Percentiles rank a stretch among this genome's conserved stretches.
phyloP scores from a whole-genome alignment of 2,329 filamentous ascomycete genomes.

The Aspergillus sojae region DNA sequence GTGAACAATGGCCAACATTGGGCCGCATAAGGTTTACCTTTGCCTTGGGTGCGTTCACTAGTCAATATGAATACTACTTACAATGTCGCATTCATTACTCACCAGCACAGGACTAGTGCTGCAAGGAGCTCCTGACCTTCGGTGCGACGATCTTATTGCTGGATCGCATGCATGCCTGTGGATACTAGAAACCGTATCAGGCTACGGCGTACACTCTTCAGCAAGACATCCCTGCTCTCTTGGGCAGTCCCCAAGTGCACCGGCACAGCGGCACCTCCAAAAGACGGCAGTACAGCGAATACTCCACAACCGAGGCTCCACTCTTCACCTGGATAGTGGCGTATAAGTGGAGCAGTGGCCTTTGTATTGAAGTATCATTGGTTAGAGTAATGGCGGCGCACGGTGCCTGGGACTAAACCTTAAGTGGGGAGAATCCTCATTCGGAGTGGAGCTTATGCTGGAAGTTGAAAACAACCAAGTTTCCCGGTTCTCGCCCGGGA shows the following conservation, averaged over 20 bases:
- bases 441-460: background rate
- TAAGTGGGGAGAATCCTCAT: background rate
- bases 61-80: background rate
- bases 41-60: background rate
- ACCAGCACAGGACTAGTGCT: background rate
- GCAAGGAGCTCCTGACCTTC: background rate
- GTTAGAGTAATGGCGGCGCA: background rate
- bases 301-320: background rate
- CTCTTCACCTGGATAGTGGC: background rate
- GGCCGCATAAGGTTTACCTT: background rate
- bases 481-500: background rate
- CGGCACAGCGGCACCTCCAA: background rate
- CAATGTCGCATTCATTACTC: background rate
- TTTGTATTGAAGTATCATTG: background rate
- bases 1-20: background rate
- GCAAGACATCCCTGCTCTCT: background rate
- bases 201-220: background rate
- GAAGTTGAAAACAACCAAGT: background rate
- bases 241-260: background rate
- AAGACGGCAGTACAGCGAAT: background rate
- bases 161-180: background rate
- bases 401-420: slow-evolving; percentile 4
- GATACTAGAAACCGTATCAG: background rate
- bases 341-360: background rate
- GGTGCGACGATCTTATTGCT: background rate